Evolutionary conservation across 2,329 filamentous ascomycete species (phyloP).

Genomic region (Claviceps capensis): DNA sequence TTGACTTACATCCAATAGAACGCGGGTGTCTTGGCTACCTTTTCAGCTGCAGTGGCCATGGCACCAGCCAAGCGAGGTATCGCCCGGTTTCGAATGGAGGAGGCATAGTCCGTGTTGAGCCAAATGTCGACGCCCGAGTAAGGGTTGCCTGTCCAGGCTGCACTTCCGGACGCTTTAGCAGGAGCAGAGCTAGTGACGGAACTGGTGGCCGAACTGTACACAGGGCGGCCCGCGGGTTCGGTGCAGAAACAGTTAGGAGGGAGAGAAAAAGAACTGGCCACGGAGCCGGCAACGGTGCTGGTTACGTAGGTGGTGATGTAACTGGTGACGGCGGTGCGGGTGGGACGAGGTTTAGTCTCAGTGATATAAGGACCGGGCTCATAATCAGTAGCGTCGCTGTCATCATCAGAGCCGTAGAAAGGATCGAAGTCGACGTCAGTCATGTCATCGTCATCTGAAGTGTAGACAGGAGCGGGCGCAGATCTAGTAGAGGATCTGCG

Average conservation of each 20-base stretch:
- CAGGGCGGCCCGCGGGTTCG: background rate
- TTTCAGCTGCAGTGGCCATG: constrained; percentile 36
- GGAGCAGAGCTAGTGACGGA: background rate
- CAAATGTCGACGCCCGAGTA: constrained; percentile 29
- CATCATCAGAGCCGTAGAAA: no score
- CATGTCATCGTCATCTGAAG: no score
- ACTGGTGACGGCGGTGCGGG: background rate
- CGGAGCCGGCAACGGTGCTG: background rate
- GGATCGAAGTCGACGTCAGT: no score
- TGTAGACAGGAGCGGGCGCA: no score
- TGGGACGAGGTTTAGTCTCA: background rate
- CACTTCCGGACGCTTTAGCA: constrained; percentile 20
- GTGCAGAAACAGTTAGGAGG: background rate
- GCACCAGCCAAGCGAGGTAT: constrained; percentile 47
- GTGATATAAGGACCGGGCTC: background rate
- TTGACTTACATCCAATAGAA: constrained; percentile 37
- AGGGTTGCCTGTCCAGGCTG: constrained; percentile 38
- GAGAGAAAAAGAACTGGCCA: background rate
- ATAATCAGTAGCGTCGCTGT: no score
- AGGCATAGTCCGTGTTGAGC: constrained; percentile 28
- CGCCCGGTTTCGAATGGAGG: constrained; percentile 39
- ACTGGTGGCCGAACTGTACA: background rate
- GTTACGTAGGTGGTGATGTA: background rate
- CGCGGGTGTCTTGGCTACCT: constrained; percentile 36
- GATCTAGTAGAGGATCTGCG: no score